These are phyloP conservation scores for Dioszegia hungarica DNA, from an alignment of 768 basidiomycete genomes.

Conservation along the genomic window DNA sequence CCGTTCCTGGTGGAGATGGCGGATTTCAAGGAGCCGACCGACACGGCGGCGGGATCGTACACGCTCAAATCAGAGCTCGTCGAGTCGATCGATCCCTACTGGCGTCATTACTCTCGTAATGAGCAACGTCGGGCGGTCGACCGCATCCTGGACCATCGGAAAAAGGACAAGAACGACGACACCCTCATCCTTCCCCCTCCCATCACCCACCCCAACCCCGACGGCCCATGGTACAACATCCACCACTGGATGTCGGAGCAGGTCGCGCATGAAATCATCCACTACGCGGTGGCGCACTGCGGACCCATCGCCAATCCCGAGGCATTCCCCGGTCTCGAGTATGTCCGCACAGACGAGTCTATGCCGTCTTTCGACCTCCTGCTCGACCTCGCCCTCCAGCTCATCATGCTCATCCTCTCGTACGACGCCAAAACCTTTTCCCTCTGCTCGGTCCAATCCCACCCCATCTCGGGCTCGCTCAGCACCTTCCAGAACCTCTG, in stretches of 20 bases:
- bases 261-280: slow-evolving; percentile 72
- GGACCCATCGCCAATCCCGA: slow-evolving; percentile 24
- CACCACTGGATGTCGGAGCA: slow-evolving; percentile 64
- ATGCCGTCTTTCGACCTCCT: slow-evolving; percentile 62
- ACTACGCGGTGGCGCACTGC: slow-evolving; percentile 56
- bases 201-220: slow-evolving; percentile 55
- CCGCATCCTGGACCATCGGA: slow-evolving; percentile 52
- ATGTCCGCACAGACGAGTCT: slow-evolving; percentile 12
- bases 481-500: slow-evolving; percentile 59
- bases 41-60: slow-evolving; percentile 76
- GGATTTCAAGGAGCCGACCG: slow-evolving; percentile 71
- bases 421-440: slow-evolving; percentile 65
- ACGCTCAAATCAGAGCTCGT: slow-evolving; percentile 76
- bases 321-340: slow-evolving; percentile 20
- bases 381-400: slow-evolving; percentile 79
- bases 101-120: slow-evolving; percentile 91
- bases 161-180: slow-evolving; percentile 59
- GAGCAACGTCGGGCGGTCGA: slow-evolving; percentile 85
- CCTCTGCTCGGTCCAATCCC: slow-evolving; percentile 55
- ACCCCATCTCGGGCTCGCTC: slow-evolving; percentile 17
- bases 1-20: slow-evolving; percentile 72
- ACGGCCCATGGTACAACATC: slow-evolving; percentile 67
- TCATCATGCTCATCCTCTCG: slow-evolving; percentile 78
- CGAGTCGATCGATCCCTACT: slow-evolving; percentile 89
- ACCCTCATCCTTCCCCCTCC: slow-evolving; percentile 71